phyloP scores from a whole-genome alignment of 2,329 filamentous ascomycete genomes.

The Lasiodiplodia gonubiensis region DNA sequence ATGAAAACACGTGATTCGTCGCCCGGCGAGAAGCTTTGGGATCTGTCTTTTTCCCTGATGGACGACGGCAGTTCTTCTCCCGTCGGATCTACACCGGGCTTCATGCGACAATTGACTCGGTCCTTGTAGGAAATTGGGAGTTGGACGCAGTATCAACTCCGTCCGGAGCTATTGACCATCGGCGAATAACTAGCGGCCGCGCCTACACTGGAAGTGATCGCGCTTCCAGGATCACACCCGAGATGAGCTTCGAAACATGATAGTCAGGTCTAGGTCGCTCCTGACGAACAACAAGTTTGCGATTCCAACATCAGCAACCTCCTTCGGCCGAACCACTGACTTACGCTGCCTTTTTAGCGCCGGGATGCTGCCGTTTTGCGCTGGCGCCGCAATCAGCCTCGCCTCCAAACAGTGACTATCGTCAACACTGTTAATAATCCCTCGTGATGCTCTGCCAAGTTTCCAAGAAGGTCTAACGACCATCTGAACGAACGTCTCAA shows the following conservation, averaged over 20 bases:
- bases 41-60: neutral
- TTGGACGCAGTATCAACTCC: neutral
- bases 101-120: conserved; percentile 6
- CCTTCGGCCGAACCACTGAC: neutral
- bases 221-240: neutral
- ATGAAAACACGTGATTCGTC: conserved; percentile 9
- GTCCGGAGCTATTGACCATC: conserved; percentile 13
- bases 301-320: neutral
- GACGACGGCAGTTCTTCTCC: neutral
- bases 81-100: conserved; percentile 14
- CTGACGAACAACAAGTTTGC: neutral
- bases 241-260: neutral
- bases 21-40: conserved; percentile 2
- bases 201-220: neutral
- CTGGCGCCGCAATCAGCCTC: neutral
- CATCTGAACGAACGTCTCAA: neutral
- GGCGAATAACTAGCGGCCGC: conserved; percentile 6
- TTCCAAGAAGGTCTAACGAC: neutral
- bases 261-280: neutral
- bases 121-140: conserved; percentile 6
- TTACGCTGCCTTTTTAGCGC: neutral
- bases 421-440: neutral
- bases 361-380: neutral
- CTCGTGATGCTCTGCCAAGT: neutral
- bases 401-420: neutral